Conservation (phyloP, 192 early-diverging fungal species). For the Backusella macrospora region DNA sequence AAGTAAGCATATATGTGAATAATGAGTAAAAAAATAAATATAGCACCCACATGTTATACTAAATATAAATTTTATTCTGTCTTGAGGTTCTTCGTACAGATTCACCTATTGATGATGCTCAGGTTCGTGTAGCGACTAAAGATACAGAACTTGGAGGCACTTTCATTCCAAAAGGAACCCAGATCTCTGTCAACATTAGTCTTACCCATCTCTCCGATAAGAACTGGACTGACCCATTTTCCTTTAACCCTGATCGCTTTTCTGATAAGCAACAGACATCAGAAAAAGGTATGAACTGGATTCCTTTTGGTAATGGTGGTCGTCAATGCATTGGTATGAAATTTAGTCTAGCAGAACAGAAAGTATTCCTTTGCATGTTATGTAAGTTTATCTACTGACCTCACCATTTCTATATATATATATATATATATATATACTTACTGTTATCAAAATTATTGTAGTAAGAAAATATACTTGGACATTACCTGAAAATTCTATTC, state of each 20-base stretch:
- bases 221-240: constrained; percentile 45
- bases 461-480: constrained; percentile 29
- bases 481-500: constrained; percentile 25
- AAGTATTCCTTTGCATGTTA: constrained; percentile 2
- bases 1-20: constrained; percentile 16
- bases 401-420: not conserved
- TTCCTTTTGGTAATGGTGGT: too few relatives aligned
- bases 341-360: too few relatives aligned
- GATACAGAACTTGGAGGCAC: constrained; percentile 24
- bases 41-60: not conserved
- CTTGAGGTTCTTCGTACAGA: not conserved
- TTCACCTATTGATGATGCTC: not conserved
- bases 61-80: constrained; percentile 3
- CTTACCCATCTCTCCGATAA: constrained; percentile 9
- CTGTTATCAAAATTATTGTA: not conserved
- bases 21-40: not conserved
- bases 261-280: constrained; percentile 20
- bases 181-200: constrained; percentile 12
- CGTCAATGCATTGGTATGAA: constrained; percentile 51
- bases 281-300: not conserved
- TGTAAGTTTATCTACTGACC: not conserved
- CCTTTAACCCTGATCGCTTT: constrained; percentile 56
- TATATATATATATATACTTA: not conserved
- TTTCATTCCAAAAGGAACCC: constrained; percentile 29
- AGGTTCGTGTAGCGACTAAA: constrained; percentile 21